Conservation (phyloP, 177 flowering plant species). For the Tripterygium wilfordii region DNA sequence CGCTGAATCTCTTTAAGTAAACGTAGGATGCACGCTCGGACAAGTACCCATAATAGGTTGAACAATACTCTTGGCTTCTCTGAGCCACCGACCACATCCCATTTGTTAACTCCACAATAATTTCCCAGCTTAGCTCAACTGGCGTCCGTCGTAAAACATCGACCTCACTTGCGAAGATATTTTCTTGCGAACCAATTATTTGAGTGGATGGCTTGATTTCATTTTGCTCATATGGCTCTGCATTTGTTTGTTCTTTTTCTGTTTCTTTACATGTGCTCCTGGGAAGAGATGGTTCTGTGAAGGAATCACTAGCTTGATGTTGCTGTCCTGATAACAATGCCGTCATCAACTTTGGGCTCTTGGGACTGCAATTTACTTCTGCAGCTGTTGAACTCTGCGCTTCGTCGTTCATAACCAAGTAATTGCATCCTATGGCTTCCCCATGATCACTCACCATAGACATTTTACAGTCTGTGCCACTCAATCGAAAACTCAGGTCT, state of each 20-base stretch:
- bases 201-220: neutral
- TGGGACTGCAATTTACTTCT: neutral
- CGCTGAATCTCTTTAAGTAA: constrained; percentile 17
- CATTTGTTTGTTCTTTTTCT: neutral
- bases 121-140: constrained; percentile 19
- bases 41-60: constrained; percentile 15
- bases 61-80: neutral
- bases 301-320: neutral
- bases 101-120: constrained; percentile 12
- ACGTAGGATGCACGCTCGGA: neutral
- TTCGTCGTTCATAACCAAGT: neutral
- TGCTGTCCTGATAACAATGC: constrained; percentile 1
- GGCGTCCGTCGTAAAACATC: constrained; percentile 9
- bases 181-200: neutral
- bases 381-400: neutral
- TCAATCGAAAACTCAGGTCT: constrained; percentile 9
- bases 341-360: neutral
- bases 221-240: neutral
- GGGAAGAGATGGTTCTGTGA: constrained; percentile 1
- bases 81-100: constrained; percentile 2
- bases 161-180: neutral
- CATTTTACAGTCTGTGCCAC: constrained; percentile 12
- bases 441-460: constrained; percentile 23
- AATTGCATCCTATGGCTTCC: constrained; percentile 13
- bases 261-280: constrained; percentile 6